Base-by-base conservation (phyloP, 1,284 basidiomycete genomes). In the Trametes hirsuta region DNA sequence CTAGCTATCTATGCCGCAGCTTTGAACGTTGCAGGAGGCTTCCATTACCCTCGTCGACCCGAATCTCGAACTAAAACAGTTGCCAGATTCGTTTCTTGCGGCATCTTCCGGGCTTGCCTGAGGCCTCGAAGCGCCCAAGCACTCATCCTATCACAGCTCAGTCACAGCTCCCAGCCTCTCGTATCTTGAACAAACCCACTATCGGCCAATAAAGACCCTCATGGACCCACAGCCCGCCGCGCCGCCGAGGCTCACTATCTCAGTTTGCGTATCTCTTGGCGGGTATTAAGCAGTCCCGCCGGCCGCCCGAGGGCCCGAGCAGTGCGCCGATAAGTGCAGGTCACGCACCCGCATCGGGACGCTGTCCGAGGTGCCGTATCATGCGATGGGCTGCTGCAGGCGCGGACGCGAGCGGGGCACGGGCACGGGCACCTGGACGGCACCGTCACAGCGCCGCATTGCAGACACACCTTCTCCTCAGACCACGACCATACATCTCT, bases 321-420 rank as follows among this genome's bases (percentile, higher is more conserved):
- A 8, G 30, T 8, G 30, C 4, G 30, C 30, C 30, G 52, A 54
- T 59, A 58, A 58, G 51, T 61, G 37, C 40, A 52, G 52, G 53
- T 47, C 52, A 54, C 47, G 61, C 34, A 24, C 37, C 63, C 57
- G 51, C 55, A 62, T 65, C 59, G 55, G 57, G 54, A 34, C 51
- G 47, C 48, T 57, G 49, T 35, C 55, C 55, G 55, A 44, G 37
- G 42, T 51, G 51, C 57, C 58, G 54, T 61, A 64, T 63, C 62
- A 48, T 58, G 51, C 40, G 30, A 30, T 30, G 30, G 30, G 30
- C 30, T 5, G 1, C 30, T 30, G 30, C 62, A 57, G 48, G 59
- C 54, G 49, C 53, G 39, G 58, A 35, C 51, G n/a, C 53, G 51
- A 53, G 58, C 30, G 30, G 30, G 30, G 30, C 30, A 30, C 8